These are phyloP conservation scores for Backusella luteola DNA, from an alignment of 192 early-diverging fungal species.

Conservation along the genomic window DNA sequence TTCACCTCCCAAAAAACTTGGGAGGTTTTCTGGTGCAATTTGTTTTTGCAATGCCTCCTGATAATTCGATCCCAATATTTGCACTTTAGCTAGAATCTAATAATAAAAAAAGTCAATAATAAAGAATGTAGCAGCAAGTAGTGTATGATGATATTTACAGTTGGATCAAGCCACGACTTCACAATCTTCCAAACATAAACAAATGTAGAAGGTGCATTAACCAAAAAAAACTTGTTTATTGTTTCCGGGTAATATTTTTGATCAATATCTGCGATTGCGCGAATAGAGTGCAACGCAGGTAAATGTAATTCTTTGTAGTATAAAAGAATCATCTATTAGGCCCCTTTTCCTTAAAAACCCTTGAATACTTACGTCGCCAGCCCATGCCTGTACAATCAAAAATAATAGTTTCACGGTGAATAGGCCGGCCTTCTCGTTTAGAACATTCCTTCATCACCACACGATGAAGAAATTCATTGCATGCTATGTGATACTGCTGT, in stretches of 20 bases:
- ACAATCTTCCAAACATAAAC: constrained; percentile 76
- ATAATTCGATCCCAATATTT: constrained; percentile 65
- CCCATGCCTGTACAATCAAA: constrained; percentile 89
- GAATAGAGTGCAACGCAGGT: constrained; percentile 65
- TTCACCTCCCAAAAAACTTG: constrained; percentile 68
- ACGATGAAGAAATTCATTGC: constrained; percentile 69
- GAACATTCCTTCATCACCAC: constrained; percentile 80
- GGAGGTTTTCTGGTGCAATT: constrained; percentile 68
- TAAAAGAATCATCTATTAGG: neutral
- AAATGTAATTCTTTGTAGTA: constrained; percentile 54
- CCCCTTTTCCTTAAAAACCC: neutral
- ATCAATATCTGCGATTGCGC: constrained; percentile 78
- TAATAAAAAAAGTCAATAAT: neutral
- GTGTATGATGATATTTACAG: constrained; percentile 35
- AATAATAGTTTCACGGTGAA: constrained; percentile 86
- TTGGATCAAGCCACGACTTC: constrained; percentile 76
- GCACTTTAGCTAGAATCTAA: constrained; percentile 53
- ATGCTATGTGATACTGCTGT: constrained; percentile 64
- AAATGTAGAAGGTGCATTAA: constrained; percentile 93
- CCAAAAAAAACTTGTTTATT: constrained; percentile 86
- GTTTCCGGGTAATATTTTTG: constrained; percentile 96
- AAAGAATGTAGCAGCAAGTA: neutral
- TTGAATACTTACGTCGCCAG: constrained; percentile 56
- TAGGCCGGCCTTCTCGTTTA: constrained; percentile 54
- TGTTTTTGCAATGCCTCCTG: constrained; percentile 56